These are phyloP conservation scores for Ceratobasidium papillatum DNA, from an alignment of 1,284 basidiomycete species.

Conservation along the genomic window DNA sequence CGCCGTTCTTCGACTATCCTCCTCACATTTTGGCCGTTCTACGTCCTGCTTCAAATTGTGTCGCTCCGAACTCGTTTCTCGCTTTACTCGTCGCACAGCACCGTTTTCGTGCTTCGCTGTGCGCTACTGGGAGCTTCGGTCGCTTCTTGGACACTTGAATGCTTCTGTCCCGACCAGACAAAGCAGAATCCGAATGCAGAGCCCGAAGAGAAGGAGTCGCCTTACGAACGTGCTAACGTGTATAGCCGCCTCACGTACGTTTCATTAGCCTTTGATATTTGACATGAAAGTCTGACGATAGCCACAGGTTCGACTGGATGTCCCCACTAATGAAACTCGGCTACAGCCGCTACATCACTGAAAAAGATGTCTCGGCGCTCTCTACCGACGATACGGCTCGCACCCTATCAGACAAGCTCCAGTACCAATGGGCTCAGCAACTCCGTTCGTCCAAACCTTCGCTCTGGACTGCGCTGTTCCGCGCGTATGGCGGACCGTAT, in stretches of 20 bases:
- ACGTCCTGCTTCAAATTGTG: constrained; percentile 62
- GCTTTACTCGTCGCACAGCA: constrained; percentile 50
- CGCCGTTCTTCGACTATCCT: constrained; percentile 78
- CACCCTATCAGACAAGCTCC: constrained; percentile 72
- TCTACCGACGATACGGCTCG: constrained; percentile 75
- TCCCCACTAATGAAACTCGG: constrained; percentile 70
- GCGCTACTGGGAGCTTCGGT: constrained; percentile 61
- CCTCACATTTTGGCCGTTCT: constrained; percentile 86
- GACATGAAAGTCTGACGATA: constrained; percentile 56
- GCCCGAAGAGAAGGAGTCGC: constrained; percentile 65
- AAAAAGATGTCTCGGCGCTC: constrained; percentile 80
- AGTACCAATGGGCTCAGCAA: constrained; percentile 53
- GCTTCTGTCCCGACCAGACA: constrained; percentile 70
- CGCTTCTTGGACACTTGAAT: constrained; percentile 73
- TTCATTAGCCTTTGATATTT: constrained; percentile 50
- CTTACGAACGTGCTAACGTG: constrained; percentile 82
- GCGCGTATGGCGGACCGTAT: constrained; percentile 84
- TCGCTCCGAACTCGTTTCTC: constrained; percentile 67
- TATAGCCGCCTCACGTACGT: constrained; percentile 59
- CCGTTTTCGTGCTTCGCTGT: constrained; percentile 59
- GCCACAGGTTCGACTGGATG: constrained; percentile 76
- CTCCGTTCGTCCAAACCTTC: constrained; percentile 55
- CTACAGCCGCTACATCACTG: constrained; percentile 66
- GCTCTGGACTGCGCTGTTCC: constrained; percentile 75
- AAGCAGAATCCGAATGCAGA: constrained; percentile 25